A percentile compares a stretch with the other conserved stretches of the same genome.
These are phyloP conservation scores for Haplosporangium gracile DNA, from an alignment of 192 early-diverging fungal genomes.

Conservation along the genomic window DNA sequence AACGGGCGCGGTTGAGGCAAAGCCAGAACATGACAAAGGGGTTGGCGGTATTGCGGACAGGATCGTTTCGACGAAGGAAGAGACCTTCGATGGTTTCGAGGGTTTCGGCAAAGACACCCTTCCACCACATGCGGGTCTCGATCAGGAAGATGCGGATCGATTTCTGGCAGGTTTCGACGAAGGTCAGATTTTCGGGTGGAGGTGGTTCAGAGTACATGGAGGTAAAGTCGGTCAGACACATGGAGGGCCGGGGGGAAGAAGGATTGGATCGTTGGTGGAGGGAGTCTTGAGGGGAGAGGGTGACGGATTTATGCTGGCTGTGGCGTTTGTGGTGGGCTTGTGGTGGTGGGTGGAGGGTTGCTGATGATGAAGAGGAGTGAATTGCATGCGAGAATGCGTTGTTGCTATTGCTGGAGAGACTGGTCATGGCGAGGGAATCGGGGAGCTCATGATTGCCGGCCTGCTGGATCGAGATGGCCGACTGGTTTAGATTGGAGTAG, in stretches of 20 bases:
- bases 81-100: conserved; percentile 13
- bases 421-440: conserved; percentile 23
- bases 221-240: conserved; percentile 32
- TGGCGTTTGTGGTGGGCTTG: conserved; percentile 8
- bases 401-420: not conserved
- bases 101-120: conserved; percentile 27
- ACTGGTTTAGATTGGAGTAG: conserved; percentile 20
- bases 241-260: conserved; percentile 34
- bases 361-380: not conserved
- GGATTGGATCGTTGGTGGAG: conserved; percentile 1
- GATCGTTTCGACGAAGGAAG: conserved; percentile 23
- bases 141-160: conserved; percentile 28
- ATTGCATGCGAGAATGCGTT: not conserved
- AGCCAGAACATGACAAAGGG: conserved; percentile 58
- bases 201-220: conserved; percentile 20
- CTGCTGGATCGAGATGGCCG: conserved; percentile 15
- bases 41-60: conserved; percentile 58
- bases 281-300: not conserved
- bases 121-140: conserved; percentile 31
- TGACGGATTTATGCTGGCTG: conserved; percentile 27
- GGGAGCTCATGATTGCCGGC: not conserved
- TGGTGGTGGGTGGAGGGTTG: not conserved
- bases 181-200: conserved; percentile 9
- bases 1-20: conserved; percentile 45
- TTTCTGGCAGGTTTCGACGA: conserved; percentile 4